phyloP scores from a whole-genome alignment of 306 rosid genomes.

The Cucurbita maxima region DNA sequence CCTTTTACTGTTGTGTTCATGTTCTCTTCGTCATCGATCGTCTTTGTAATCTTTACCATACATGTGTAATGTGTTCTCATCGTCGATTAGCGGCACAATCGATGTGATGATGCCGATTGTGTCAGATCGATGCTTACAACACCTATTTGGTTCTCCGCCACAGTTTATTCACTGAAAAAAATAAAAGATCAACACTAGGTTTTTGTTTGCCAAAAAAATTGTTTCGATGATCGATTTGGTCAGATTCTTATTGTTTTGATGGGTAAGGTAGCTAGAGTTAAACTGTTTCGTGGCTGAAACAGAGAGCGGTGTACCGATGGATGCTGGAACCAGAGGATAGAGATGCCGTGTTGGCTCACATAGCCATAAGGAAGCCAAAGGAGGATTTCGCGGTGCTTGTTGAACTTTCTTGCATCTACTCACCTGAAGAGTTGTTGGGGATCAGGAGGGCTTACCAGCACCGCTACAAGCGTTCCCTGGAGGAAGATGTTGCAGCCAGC shows the following conservation, averaged over 20 bases:
- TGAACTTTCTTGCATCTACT: slow-evolving; percentile 34
- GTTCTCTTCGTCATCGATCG: neutral
- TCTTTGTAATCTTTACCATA: neutral
- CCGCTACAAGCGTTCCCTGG: slow-evolving; percentile 60
- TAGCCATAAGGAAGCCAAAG: slow-evolving; percentile 31
- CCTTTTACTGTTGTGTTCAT: neutral
- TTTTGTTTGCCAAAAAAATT: neutral
- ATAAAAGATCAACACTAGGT: neutral
- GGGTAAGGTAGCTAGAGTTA: neutral
- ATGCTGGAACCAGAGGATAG: slow-evolving; percentile 51
- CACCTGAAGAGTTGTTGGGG: slow-evolving; percentile 49
- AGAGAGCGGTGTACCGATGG: slow-evolving; percentile 85
- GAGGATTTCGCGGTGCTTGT: slow-evolving; percentile 29
- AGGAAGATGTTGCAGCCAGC: slow-evolving; percentile 63
- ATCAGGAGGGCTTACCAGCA: slow-evolving; percentile 54
- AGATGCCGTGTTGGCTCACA: slow-evolving; percentile 45
- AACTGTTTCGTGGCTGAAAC: neutral
- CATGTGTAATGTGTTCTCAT: neutral
- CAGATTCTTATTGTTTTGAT: neutral
- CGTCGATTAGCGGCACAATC: neutral
- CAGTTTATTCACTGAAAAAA: neutral
- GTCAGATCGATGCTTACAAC: neutral
- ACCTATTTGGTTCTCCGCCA: neutral
- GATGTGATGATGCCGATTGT: neutral
- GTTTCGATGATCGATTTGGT: neutral